These are phyloP conservation scores for Boletus coccyginus DNA, from an alignment of 768 basidiomycete species.

Conservation along the genomic window DNA sequence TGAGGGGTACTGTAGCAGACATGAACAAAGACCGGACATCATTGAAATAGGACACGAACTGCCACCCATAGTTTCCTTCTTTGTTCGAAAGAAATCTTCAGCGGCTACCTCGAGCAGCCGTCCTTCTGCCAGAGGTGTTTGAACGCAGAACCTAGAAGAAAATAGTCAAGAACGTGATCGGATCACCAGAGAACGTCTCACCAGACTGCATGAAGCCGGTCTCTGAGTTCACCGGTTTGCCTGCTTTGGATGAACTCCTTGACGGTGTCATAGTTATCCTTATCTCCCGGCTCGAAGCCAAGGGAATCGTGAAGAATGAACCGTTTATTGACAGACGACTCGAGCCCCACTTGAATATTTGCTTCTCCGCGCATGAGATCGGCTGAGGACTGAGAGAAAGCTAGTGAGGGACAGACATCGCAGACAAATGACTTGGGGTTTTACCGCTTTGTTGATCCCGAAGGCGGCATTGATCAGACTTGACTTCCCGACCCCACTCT, in stretches of 20 bases:
- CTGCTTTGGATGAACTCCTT: neutral
- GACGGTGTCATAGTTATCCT: neutral
- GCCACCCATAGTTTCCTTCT: neutral
- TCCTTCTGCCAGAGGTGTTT: neutral
- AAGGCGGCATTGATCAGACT: neutral
- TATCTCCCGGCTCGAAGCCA: conserved; percentile 1
- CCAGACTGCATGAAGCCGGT: conserved; percentile 1
- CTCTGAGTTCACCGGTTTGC: neutral
- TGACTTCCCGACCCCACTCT: neutral
- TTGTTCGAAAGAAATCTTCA: neutral
- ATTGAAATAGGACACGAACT: too few species aligned
- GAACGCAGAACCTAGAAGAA: neutral
- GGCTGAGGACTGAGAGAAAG: neutral
- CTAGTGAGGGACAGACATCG: neutral
- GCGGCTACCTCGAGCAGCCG: neutral
- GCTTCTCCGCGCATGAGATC: neutral
- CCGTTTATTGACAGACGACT: neutral
- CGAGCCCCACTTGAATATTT: neutral
- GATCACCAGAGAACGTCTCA: neutral
- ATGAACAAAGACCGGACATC: neutral
- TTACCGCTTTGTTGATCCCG: neutral
- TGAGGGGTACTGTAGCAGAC: neutral
- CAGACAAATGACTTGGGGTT: neutral
- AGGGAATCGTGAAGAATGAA: conserved; percentile 3
- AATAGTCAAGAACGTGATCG: neutral